Evolutionary conservation across 352 stramenopile species (phyloP).

Genomic region (Phytophthora lateralis): DNA sequence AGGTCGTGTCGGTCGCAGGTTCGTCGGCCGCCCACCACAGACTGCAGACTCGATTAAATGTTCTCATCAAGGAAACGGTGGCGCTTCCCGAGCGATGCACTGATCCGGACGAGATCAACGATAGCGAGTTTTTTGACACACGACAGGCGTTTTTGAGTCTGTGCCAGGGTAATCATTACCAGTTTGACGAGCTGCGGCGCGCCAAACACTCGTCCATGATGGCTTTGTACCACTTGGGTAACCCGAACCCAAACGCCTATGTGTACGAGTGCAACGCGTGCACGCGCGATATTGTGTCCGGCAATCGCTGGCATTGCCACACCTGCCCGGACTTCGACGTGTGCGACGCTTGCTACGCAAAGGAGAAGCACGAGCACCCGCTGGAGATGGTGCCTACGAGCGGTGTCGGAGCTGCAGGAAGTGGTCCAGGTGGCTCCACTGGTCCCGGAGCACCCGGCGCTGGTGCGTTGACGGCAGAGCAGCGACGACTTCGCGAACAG

Average conservation of each 20-base stretch:
- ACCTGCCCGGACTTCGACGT: slow-evolving; percentile 90
- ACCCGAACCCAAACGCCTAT: slow-evolving; percentile 91
- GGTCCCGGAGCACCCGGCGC: slow-evolving; percentile 26
- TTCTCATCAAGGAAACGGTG: slow-evolving; percentile 59
- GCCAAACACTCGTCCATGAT: slow-evolving; percentile 99
- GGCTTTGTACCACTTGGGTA: slow-evolving; percentile 98
- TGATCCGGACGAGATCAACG: slow-evolving; percentile 83
- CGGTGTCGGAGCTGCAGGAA: slow-evolving; percentile 28
- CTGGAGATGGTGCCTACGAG: slow-evolving; percentile 85
- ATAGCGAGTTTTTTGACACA: slow-evolving; percentile 95
- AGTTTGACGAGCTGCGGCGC: slow-evolving; percentile 98
- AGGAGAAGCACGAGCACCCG: slow-evolving; percentile 81
- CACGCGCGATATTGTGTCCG: slow-evolving; percentile 79
- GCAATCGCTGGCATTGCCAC: slow-evolving; percentile 91
- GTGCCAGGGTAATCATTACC: slow-evolving; percentile 98
- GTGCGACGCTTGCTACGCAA: slow-evolving; percentile 87
- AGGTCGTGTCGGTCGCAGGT: slow-evolving; percentile 34
- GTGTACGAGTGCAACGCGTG: slow-evolving; percentile 90
- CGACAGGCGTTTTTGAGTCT: slow-evolving; percentile 98
- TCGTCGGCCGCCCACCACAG: slow-evolving; percentile 45
- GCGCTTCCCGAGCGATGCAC: slow-evolving; percentile 74
- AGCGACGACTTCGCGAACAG: slow-evolving; percentile 77
- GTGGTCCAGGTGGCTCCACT: slow-evolving; percentile 14
- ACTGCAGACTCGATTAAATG: slow-evolving; percentile 55
- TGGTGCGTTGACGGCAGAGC: slow-evolving; percentile 57